phyloP scores from a whole-genome alignment of 257 asterid genomes.

The Rubia yunnanensis region DNA sequence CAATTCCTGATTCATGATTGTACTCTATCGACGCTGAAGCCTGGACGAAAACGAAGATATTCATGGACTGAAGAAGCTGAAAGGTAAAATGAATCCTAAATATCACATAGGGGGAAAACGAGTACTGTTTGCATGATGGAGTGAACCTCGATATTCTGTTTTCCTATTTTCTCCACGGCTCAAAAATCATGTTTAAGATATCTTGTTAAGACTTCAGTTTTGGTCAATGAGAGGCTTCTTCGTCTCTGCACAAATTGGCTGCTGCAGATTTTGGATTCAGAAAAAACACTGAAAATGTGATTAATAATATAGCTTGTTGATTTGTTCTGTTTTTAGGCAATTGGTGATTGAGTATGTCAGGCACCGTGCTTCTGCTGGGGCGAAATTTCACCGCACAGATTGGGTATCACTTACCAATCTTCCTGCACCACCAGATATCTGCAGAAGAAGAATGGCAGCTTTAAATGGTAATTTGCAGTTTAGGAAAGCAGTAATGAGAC shows the following conservation, averaged over 20 bases:
- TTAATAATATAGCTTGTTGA: not conserved
- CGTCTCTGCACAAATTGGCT: not conserved
- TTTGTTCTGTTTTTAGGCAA: slow-evolving; percentile 33
- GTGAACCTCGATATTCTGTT: not conserved
- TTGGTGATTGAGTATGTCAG: slow-evolving; percentile 72
- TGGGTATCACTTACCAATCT: slow-evolving; percentile 70
- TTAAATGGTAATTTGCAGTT: slow-evolving; percentile 41
- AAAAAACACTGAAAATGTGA: not conserved
- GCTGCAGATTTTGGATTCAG: not conserved
- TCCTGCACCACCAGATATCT: slow-evolving; percentile 71
- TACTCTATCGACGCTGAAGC: slow-evolving; percentile 47
- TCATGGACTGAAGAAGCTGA: slow-evolving; percentile 84
- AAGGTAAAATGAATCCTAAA: slow-evolving; percentile 43
- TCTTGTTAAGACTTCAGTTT: not conserved
- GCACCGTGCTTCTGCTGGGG: slow-evolving; percentile 77
- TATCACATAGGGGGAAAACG: slow-evolving; percentile 2
- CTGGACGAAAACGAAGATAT: slow-evolving; percentile 49
- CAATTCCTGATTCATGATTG: slow-evolving; percentile 32
- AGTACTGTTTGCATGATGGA: slow-evolving; percentile 4
- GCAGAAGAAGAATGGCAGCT: slow-evolving; percentile 80
- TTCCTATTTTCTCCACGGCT: not conserved
- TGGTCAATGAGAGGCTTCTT: not conserved
- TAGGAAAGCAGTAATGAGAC: slow-evolving; percentile 61
- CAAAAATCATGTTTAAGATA: not conserved
- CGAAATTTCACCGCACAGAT: slow-evolving; percentile 60